Base-by-base conservation (phyloP, 345 rosid genomes). In the Citrus mangshanensis region DNA sequence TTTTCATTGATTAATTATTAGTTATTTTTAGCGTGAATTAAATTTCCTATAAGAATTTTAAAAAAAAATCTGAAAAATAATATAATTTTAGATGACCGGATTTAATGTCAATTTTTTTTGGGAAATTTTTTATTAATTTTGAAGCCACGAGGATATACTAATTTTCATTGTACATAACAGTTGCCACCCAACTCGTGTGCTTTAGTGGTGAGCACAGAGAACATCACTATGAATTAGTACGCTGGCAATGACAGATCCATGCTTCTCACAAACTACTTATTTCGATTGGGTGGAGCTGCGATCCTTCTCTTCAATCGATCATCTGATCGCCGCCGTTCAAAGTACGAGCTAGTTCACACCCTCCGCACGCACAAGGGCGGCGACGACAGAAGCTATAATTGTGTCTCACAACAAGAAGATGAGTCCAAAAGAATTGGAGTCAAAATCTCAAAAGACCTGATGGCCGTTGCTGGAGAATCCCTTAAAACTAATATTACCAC, bases 401-500 rank as follows among this genome's bases (percentile, higher is more conserved):
- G 92, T 1, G 91, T 87, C 2, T 79, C 85, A 16, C 90, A 90
- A 72, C 81, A 82, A 73, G 97, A 92, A 60, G 97, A 92, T 6
- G 85, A 86, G 8, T 69, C 66, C 37, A 78, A 68, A 1, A 27
- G 62, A 62, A 49, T 86, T 0, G 94, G 94, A 5, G 87, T 90
- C 46, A 56, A 89, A 0, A 85, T 92, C 70, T 88, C 94, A 0
- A 92, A 89, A 81, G 90, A 92, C 77, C 82, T 92, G 37, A 88
- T 88, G 82, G 70, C 76, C 0, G 90, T 89, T 4, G 97, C 94
- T 0, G 94, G 91, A 19, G 89, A 88, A 61, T 86, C 94, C 37
- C 73, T 92, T 24, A 88, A 90, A 88, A 85, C 87, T 4, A 92
- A 90, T 62, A 89, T 92, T 74, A 87, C 93, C 4, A 88, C 89